These are phyloP conservation scores for Venturia effusa DNA, from an alignment of 2,329 filamentous ascomycete species.

Conservation along the genomic window DNA sequence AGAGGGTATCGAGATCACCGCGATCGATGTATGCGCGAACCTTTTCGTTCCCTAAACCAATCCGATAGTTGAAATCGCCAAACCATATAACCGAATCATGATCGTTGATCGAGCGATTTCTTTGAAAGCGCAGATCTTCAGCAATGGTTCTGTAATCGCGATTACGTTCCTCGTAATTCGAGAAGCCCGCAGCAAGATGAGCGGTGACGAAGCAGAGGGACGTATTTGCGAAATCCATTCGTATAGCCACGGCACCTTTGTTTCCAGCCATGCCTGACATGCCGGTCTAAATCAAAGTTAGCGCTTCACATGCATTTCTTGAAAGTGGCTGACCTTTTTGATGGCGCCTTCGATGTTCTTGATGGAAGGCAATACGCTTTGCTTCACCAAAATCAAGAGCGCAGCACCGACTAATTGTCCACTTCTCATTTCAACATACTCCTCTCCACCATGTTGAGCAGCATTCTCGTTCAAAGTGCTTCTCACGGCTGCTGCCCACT, in stretches of 20 bases:
- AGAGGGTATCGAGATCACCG: conserved; percentile 64
- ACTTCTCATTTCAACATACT: conserved; percentile 81
- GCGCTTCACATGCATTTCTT: background rate
- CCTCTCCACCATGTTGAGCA: conserved; percentile 52
- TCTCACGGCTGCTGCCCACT: conserved; percentile 79
- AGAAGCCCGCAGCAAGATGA: conserved; percentile 89
- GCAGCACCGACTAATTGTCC: conserved; percentile 93
- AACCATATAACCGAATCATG: conserved; percentile 85
- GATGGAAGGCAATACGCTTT: conserved; percentile 65
- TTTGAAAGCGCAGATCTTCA: conserved; percentile 77
- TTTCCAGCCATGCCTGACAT: conserved; percentile 97
- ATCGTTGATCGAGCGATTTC: conserved; percentile 82
- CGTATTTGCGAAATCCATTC: conserved; percentile 88
- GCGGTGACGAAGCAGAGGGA: conserved; percentile 92
- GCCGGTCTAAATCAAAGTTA: conserved; percentile 48
- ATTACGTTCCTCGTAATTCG: conserved; percentile 94
- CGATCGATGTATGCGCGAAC: conserved; percentile 64
- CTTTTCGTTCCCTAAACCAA: conserved; percentile 70
- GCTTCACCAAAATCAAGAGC: conserved; percentile 80
- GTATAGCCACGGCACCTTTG: conserved; percentile 93
- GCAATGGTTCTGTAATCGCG: conserved; percentile 85
- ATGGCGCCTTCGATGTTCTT: conserved; percentile 95
- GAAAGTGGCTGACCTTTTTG: conserved; percentile 54
- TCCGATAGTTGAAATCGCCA: conserved; percentile 97
- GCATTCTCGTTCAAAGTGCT: conserved; percentile 65